Evolutionary conservation across 2,329 filamentous ascomycete genomes (phyloP).

Genomic region (Calonectria pteridis): DNA sequence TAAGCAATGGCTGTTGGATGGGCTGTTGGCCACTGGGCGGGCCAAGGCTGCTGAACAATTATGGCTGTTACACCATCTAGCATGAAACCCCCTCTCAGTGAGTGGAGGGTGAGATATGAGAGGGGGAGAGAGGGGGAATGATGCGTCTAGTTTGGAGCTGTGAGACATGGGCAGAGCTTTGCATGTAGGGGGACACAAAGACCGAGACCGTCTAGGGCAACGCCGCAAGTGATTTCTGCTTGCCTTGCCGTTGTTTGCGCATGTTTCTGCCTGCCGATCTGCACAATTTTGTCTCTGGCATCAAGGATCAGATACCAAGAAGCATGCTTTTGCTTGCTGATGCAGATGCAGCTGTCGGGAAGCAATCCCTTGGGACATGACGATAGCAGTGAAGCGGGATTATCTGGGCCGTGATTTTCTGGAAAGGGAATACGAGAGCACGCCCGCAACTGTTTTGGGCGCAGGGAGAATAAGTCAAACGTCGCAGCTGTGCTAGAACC

Average conservation of each 20-base stretch:
- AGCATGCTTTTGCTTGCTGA: background rate
- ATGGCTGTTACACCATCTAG: background rate
- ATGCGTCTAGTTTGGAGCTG: conserved; percentile 16
- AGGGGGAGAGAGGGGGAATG: background rate
- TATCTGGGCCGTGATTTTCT: background rate
- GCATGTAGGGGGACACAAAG: conserved; percentile 18
- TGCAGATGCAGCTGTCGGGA: background rate
- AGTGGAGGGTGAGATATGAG: background rate
- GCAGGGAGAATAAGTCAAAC: background rate
- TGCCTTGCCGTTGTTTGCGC: conserved; percentile 17
- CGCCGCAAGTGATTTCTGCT: background rate
- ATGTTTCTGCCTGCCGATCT: conserved; percentile 35
- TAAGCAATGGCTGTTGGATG: background rate
- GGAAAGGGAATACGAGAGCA: background rate
- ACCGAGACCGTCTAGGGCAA: conserved; percentile 15
- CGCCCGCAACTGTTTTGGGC: background rate
- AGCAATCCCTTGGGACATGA: background rate
- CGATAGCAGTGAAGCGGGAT: too few species aligned
- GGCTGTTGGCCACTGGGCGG: background rate
- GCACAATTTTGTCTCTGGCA: background rate
- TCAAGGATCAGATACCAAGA: background rate
- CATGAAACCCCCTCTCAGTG: background rate
- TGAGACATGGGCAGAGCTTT: conserved; percentile 32
- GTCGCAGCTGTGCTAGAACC: background rate
- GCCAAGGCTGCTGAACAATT: background rate